Conservation (phyloP, 108 stramenopile species). For the Fragilariopsis cylindrus region DNA sequence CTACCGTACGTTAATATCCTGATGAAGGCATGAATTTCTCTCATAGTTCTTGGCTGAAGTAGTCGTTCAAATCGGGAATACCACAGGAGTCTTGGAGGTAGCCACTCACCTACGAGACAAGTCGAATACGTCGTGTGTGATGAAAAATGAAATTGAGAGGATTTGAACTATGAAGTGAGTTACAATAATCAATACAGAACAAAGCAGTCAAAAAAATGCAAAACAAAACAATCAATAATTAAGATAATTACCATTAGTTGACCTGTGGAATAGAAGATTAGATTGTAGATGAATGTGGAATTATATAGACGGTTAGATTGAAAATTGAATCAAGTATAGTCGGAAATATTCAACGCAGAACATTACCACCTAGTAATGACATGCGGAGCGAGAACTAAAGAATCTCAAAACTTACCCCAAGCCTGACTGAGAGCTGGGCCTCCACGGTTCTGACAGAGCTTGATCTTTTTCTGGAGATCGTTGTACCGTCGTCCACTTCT, state of each 20-base stretch:
- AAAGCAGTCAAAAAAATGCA: no score
- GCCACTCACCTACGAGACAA: constrained; percentile 23
- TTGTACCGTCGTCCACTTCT: constrained; percentile 65
- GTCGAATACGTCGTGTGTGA: no score
- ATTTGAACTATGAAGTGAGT: no score
- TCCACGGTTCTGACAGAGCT: constrained; percentile 81
- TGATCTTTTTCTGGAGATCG: constrained; percentile 82
- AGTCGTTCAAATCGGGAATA: constrained; percentile 78
- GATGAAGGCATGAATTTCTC: not conserved
- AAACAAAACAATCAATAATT: no score
- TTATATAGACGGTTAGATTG: not conserved
- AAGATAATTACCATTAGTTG: constrained; percentile 59
- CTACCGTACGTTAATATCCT: no score
- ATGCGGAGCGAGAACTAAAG: not conserved
- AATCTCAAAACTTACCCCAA: constrained; percentile 47
- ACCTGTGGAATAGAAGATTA: constrained; percentile 16
- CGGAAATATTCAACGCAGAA: not conserved
- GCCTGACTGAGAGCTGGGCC: constrained; percentile 53
- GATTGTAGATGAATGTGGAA: not conserved
- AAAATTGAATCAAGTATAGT: not conserved
- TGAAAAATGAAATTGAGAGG: no score
- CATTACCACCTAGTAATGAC: not conserved
- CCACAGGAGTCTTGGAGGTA: constrained; percentile 87
- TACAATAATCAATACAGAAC: no score
- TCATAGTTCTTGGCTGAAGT: constrained; percentile 71